Percentiles rank a stretch among this genome's conserved stretches.
Evolutionary conservation across 2,329 filamentous ascomycete species (phyloP).

Genomic region (Paraphaeosphaeria minitans): DNA sequence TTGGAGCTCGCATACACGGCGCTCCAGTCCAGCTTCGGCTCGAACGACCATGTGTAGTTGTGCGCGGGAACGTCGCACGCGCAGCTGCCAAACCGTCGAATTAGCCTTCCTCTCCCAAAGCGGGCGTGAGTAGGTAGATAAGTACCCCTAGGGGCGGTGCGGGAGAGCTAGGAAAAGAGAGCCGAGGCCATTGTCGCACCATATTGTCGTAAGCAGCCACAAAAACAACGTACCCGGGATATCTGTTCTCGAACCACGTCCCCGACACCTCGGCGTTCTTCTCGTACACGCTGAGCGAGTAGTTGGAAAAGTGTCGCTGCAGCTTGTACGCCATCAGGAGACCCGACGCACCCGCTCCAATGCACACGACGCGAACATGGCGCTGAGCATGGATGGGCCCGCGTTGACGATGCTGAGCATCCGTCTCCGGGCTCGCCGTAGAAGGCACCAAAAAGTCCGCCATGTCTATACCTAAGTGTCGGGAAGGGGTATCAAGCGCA

Average conservation of each 20-base stretch:
- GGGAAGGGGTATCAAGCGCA: slow-evolving; percentile 6
- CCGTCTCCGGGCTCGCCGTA: slow-evolving; percentile 24
- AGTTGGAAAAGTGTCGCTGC: slow-evolving; percentile 52
- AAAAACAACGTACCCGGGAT: slow-evolving; percentile 42
- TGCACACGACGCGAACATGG: slow-evolving; percentile 48
- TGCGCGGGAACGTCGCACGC: slow-evolving; percentile 59
- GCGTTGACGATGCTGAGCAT: slow-evolving; percentile 32
- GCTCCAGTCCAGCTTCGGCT: slow-evolving; percentile 53
- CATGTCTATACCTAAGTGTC: too few species aligned
- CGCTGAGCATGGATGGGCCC: slow-evolving; percentile 44
- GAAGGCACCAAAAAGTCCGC: slow-evolving; percentile 38
- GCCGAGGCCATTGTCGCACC: not conserved
- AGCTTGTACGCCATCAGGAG: slow-evolving; percentile 57
- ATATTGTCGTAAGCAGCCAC: not conserved
- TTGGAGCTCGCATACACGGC: slow-evolving; percentile 50
- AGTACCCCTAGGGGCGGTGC: too few species aligned
- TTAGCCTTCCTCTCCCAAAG: slow-evolving; percentile 16
- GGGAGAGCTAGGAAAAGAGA: not conserved
- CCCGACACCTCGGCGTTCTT: slow-evolving; percentile 56
- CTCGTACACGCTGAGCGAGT: slow-evolving; percentile 52
- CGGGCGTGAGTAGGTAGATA: not conserved
- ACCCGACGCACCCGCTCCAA: slow-evolving; percentile 57
- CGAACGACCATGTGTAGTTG: slow-evolving; percentile 59
- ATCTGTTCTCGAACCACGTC: slow-evolving; percentile 60
- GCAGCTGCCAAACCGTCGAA: slow-evolving; percentile 34